Base-by-base conservation (phyloP, 2,329 filamentous ascomycete species). In the Diaporthe citrichinensis region DNA sequence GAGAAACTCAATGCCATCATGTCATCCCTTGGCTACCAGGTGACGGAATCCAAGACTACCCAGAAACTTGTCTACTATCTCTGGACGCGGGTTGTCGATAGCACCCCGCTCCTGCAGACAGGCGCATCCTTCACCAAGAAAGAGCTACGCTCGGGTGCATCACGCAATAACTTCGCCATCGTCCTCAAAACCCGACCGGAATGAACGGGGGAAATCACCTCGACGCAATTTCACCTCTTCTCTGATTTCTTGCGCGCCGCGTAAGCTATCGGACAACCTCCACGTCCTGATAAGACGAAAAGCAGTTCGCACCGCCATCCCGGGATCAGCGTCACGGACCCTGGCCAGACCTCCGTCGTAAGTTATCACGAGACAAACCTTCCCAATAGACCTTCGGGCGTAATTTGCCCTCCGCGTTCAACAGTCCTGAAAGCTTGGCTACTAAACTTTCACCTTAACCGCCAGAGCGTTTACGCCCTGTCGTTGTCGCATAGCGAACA, bases 141-240 rank as follows among this genome's bases (percentile, higher is more conserved):
- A 77, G 93, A 97, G 82, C 83, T 98, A 55, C 93, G 94, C 77
- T 90, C 94, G 31, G 96, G 96, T 15, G 87, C 88, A 72, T 90
- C 88, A 34, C 91, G 95, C 82, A 99, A 99, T 84, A 98, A 99
- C 81, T 99, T 98, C 83, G 92, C 94, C 20, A 92, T 98, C 79
- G 90, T 95, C 23, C 83, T 98, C 76, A 86, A 85, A 67, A 79
- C 55, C 12, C 65, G 53, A 7, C 41, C 41, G 25, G 31, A 71
- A 55, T 75, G 76, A 77, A 28, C 36, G 39, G 25, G 62, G 15
- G 31, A 9, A 25, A 34, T 41, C 23, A 46, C 44, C 55, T 34
- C 39, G 36, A 57, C 28, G 10, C 23, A 41, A 17, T 25, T 34
- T 51, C 8, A 67, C n/a, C 20, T 14, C 9, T 34, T 59, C 57